Conservation (phyloP, 2,329 filamentous ascomycete genomes). For the Botrytis porri region DNA sequence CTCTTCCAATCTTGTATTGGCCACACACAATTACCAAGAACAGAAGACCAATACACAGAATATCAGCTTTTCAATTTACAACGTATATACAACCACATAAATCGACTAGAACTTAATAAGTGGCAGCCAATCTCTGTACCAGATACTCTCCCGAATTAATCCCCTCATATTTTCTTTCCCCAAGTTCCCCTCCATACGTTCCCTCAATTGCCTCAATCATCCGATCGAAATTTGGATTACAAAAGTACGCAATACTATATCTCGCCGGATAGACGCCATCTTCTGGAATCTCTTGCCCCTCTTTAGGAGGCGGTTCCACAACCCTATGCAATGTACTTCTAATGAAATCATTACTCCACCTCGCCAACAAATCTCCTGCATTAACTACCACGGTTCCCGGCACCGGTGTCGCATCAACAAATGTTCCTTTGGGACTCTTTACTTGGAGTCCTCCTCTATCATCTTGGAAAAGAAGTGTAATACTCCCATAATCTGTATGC, state of each 20-base stretch:
- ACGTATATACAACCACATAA: background rate
- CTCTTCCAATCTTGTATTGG: background rate
- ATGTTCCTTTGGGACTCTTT: slow-evolving; percentile 69
- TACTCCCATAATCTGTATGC: slow-evolving; percentile 52
- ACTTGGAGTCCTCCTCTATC: slow-evolving; percentile 51
- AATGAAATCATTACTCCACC: slow-evolving; percentile 91
- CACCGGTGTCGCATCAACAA: slow-evolving; percentile 81
- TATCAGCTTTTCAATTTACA: background rate
- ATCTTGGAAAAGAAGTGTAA: slow-evolving; percentile 56
- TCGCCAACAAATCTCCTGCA: slow-evolving; percentile 78
- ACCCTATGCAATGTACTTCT: slow-evolving; percentile 88
- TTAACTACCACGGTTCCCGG: slow-evolving; percentile 81
- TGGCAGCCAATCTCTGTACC: slow-evolving; percentile 72
- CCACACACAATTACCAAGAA: background rate
- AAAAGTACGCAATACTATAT: slow-evolving; percentile 86
- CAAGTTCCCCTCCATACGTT: slow-evolving; percentile 54
- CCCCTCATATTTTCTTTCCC: slow-evolving; percentile 73
- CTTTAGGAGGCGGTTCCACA: slow-evolving; percentile 68
- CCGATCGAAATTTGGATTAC: slow-evolving; percentile 63
- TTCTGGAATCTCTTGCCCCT: slow-evolving; percentile 20
- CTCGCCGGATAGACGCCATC: slow-evolving; percentile 64
- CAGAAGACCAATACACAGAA: background rate
- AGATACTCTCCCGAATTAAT: slow-evolving; percentile 82
- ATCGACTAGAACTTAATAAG: slow-evolving; percentile 48
- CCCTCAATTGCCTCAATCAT: slow-evolving; percentile 64